Evolutionary conservation across 345 rosid species (phyloP).

Genomic region (Psidium friedrichsthalianum): DNA sequence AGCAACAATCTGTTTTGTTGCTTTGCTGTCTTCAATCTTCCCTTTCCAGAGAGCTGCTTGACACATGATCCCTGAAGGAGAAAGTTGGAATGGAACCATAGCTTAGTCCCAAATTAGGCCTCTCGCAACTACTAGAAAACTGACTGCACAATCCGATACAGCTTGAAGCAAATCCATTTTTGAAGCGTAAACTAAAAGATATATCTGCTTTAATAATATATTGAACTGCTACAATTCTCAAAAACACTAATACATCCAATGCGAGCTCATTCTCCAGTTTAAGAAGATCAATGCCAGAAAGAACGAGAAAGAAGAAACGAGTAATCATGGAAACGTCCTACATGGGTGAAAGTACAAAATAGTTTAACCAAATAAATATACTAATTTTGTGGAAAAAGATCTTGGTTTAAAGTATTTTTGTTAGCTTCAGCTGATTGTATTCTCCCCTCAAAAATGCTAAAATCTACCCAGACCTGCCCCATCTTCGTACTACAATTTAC

Average conservation of each 20-base stretch:
- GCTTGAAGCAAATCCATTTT: not conserved
- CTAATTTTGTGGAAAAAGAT: not conserved
- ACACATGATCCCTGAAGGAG: constrained; percentile 83
- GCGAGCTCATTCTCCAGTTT: not conserved
- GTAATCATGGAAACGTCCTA: not conserved
- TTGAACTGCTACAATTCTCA: not conserved
- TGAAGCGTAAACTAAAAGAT: not conserved
- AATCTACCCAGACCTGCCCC: not conserved
- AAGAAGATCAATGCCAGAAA: not conserved
- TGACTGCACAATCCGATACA: not conserved
- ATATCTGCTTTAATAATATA: not conserved
- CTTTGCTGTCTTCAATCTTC: constrained; percentile 71
- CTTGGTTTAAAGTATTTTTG: not conserved
- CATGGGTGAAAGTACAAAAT: not conserved
- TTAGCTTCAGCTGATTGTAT: not conserved
- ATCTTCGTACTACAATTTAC: not conserved
- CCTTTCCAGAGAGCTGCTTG: constrained; percentile 60
- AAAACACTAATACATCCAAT: not conserved
- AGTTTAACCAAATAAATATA: not conserved
- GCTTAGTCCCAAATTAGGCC: not conserved
- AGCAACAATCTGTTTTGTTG: constrained; percentile 88
- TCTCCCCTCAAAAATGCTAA: not conserved
- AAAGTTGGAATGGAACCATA: not conserved
- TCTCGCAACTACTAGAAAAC: not conserved
- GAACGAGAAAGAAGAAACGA: not conserved